Evolutionary conservation across 208 protist genomes (phyloP), one percentile per base, ranked within the genome.

Genomic region (Giardia muris): DNA sequence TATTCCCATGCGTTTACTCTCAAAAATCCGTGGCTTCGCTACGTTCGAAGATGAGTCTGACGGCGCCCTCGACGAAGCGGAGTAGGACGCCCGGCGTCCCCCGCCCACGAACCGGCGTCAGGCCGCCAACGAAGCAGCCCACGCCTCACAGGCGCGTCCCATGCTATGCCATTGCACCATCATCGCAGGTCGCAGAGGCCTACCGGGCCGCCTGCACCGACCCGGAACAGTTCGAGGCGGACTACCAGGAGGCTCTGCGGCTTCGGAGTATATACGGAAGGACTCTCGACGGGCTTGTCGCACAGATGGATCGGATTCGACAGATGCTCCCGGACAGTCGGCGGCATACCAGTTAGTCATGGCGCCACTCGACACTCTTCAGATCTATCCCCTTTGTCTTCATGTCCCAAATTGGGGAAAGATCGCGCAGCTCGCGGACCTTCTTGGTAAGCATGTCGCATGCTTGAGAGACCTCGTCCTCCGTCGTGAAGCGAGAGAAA

Each of bases 341-440:
- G n/a, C n/a, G n/a, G n/a, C n/a, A n/a, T n/a, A n/a, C 57, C 10
- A 39, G 57, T 30, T 76, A 76, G 57, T 76, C 57, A 76, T 76
- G 57, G 19, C 30, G 10, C 57, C 57, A 76, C 57, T 76, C 86
- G 10, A 92, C 39, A 39, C 43, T 43, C 22, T 87, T 92, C n/a
- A 57, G 3, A 92, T 92, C 39, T 3, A 46, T 91, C 4, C 89
- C 89, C 43, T 92, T 10, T 57, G 30, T 4, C 3, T 10, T 91
- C 22, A 92, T 10, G 19, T 92, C 90, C 76, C 87, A 92, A 47
- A 92, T 2, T 86, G 1, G 4, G 4, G 90, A 92, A 43, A 92
- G 39, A 46, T 92, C 90, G 4, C 90, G 0, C 46, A 92, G 90
- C 0, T 46, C 0, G 43, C n/a, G n/a, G 47, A 92, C 90, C 43